Evolutionary conservation across 805 yeast species (phyloP).

Genomic region (Candida chilensis): DNA sequence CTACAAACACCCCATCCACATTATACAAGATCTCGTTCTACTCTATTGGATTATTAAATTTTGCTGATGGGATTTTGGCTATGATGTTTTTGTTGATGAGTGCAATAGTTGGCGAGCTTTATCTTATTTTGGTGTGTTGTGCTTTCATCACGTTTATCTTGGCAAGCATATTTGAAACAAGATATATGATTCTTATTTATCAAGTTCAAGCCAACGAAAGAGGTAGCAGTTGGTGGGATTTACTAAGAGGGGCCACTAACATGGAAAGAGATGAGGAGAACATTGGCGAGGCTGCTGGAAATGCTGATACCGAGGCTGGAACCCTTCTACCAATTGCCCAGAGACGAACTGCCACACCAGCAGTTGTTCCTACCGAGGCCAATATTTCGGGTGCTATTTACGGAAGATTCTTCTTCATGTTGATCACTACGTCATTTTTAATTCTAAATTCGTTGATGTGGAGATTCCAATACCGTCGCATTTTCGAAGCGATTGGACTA

Average conservation of each 20-base stretch:
- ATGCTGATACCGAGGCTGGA: constrained; percentile 6
- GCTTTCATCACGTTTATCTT: constrained; percentile 63
- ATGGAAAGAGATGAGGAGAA: constrained; percentile 15
- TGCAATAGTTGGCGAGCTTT: constrained; percentile 43
- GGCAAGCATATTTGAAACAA: constrained; percentile 66
- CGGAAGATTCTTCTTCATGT: constrained; percentile 43
- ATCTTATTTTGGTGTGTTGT: constrained; percentile 59
- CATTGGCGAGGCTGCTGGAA: constrained; percentile 2
- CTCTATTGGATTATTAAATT: constrained; percentile 53
- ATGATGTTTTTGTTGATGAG: constrained; percentile 54
- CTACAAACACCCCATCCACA: constrained; percentile 71
- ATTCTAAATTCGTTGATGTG: constrained; percentile 50
- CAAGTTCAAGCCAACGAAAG: constrained; percentile 68
- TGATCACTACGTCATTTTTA: constrained; percentile 47
- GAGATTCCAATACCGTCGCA: constrained; percentile 46
- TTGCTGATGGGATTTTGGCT: constrained; percentile 63
- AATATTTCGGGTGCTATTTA: constrained; percentile 49
- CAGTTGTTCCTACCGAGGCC: constrained; percentile 37
- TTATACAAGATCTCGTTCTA: constrained; percentile 66
- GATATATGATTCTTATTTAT: constrained; percentile 60
- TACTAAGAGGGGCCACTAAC: constrained; percentile 51
- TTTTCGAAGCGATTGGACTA: constrained; percentile 49
- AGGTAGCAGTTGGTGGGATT: constrained; percentile 55
- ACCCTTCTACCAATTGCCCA: constrained; percentile 9
- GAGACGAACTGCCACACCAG: constrained; percentile 9